These are phyloP conservation scores for Colletotrichum orbiculare DNA, from an alignment of 2,329 filamentous ascomycete species.

Conservation along the genomic window DNA sequence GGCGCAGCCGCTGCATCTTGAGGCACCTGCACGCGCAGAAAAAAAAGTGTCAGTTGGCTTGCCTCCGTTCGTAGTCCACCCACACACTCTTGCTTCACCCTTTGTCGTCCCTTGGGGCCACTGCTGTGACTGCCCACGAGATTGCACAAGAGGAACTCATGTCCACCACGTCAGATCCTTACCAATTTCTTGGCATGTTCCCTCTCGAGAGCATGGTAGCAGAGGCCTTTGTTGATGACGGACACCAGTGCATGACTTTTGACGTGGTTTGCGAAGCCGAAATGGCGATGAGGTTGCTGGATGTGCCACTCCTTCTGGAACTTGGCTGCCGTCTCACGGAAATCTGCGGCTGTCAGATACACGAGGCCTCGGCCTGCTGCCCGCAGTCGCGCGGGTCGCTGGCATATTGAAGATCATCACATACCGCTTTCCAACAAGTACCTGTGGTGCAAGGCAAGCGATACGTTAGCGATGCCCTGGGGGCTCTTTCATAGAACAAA, in stretches of 20 bases:
- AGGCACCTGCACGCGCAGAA: constrained; percentile 56
- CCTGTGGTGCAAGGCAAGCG: constrained; percentile 47
- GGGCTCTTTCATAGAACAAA: constrained; percentile 3
- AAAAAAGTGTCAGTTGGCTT: constrained; percentile 49
- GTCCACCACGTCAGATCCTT: constrained; percentile 41
- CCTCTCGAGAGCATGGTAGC: constrained; percentile 70
- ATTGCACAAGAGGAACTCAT: constrained; percentile 32
- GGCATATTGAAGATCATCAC: constrained; percentile 46
- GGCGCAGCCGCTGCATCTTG: constrained; percentile 58
- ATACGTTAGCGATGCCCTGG: constrained; percentile 33
- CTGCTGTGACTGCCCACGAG: constrained; percentile 31
- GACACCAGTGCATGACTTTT: constrained; percentile 72
- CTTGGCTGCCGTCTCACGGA: constrained; percentile 74
- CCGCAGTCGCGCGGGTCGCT: constrained; percentile 31
- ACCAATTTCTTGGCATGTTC: constrained; percentile 64
- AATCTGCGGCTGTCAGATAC: constrained; percentile 59
- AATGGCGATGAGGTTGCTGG: constrained; percentile 69
- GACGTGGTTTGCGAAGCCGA: constrained; percentile 73
- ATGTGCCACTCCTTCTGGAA: constrained; percentile 77
- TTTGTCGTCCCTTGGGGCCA: constrained; percentile 21
- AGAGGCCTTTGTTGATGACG: constrained; percentile 71
- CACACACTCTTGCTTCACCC: constrained; percentile 38
- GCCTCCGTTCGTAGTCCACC: constrained; percentile 35
- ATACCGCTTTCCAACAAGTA: constrained; percentile 72
- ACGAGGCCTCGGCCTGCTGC: constrained; percentile 20